A percentile compares a stretch with the other conserved stretches of the same genome.
These are phyloP conservation scores for Hymenoscyphus occultus DNA, from an alignment of 2,329 filamentous ascomycete species.

Conservation along the genomic window DNA sequence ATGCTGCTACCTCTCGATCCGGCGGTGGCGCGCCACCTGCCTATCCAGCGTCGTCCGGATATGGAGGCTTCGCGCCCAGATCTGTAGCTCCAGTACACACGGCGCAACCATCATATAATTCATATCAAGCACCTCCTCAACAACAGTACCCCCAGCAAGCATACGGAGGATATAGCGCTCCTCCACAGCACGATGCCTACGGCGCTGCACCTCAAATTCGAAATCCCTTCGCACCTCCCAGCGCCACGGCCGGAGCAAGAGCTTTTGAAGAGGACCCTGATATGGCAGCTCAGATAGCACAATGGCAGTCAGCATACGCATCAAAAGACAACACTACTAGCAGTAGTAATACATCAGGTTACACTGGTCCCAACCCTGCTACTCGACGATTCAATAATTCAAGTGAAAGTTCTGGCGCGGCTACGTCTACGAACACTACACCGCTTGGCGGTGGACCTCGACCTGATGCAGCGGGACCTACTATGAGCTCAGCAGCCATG, in stretches of 20 bases:
- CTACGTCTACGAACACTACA: slow-evolving; percentile 44
- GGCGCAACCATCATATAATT: slow-evolving; percentile 31
- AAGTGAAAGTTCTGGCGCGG: slow-evolving; percentile 44
- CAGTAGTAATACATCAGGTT: slow-evolving; percentile 29
- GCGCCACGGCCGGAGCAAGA: slow-evolving; percentile 37
- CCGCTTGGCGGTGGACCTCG: slow-evolving; percentile 37
- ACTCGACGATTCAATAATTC: slow-evolving; percentile 36
- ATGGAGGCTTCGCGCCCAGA: slow-evolving; percentile 58
- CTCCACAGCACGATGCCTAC: slow-evolving; percentile 39
- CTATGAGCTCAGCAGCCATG: slow-evolving; percentile 75
- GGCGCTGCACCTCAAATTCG: slow-evolving; percentile 64
- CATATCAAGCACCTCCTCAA: slow-evolving; percentile 33
- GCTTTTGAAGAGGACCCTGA: slow-evolving; percentile 64
- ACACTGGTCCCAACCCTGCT: slow-evolving; percentile 26
- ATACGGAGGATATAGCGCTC: slow-evolving; percentile 19
- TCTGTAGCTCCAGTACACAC: slow-evolving; percentile 48
- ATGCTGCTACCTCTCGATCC: slow-evolving; percentile 26
- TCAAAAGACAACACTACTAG: slow-evolving; percentile 52
- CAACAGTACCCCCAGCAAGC: slow-evolving; percentile 22
- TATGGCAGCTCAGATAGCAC: slow-evolving; percentile 85
- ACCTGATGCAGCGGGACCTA: slow-evolving; percentile 43
- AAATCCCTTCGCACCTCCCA: slow-evolving; percentile 73
- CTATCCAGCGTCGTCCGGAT: slow-evolving; percentile 33
- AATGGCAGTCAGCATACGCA: slow-evolving; percentile 90
- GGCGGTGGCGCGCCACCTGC: slow-evolving; percentile 1